Evolutionary conservation across 148 eudicot genomes (phyloP).

Genomic region (Nepenthes gracilis): DNA sequence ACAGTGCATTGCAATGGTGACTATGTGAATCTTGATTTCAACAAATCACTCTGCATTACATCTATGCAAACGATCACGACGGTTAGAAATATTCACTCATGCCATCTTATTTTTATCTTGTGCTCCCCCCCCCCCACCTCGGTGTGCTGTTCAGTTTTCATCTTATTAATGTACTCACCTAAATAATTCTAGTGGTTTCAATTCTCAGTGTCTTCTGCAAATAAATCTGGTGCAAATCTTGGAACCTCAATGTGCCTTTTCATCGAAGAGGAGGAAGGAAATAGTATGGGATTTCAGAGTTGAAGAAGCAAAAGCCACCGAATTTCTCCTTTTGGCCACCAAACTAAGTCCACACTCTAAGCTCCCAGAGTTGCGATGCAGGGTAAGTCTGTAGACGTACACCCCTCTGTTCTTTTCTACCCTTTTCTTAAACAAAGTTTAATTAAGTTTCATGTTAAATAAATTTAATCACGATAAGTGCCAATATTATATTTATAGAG

Average conservation of each 20-base stretch:
- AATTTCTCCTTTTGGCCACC: slow-evolving; percentile 4
- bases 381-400: slow-evolving; percentile 2
- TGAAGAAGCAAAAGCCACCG: slow-evolving; percentile 3
- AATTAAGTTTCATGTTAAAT: neutral
- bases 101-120: neutral
- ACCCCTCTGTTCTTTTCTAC: neutral
- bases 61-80: slow-evolving; percentile 5
- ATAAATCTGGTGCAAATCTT: slow-evolving; percentile 7
- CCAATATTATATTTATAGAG: neutral
- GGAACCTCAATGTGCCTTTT: slow-evolving; percentile 10
- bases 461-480: neutral
- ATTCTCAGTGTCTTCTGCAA: slow-evolving; percentile 2
- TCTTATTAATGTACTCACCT: neutral
- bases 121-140: neutral
- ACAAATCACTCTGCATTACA: slow-evolving; percentile 9
- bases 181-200: neutral
- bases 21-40: slow-evolving; percentile 11
- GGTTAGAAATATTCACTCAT: slow-evolving; percentile 1
- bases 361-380: slow-evolving; percentile 4
- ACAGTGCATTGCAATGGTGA: slow-evolving; percentile 11
- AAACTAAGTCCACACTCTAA: slow-evolving; percentile 3
- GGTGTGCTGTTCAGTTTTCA: neutral
- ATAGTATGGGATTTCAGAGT: slow-evolving; percentile 9
- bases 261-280: slow-evolving; percentile 8
- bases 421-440: neutral